Evolutionary conservation across 805 yeast species (phyloP), one percentile per base, ranked within the genome.

Genomic region (Starmerella lactis-condensi): DNA sequence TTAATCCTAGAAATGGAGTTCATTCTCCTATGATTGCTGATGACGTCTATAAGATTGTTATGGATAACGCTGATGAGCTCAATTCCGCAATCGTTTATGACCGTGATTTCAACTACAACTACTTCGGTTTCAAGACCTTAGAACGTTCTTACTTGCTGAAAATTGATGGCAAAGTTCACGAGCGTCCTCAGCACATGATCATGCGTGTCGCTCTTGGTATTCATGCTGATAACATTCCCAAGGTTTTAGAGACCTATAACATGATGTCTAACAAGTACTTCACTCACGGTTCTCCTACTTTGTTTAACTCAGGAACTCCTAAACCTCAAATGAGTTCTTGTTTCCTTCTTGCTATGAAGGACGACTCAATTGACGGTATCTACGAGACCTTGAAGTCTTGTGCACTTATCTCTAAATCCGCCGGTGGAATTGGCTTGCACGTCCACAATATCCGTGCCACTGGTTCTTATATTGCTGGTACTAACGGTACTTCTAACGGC

Each of bases 361-460:
- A 77, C 28, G 98, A 85, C 55, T 83, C 95, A 4, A 81, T 85
- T 38, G 94, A 85, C 40, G 96, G 95, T 22, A 85, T 85, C 31
- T 85, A 78, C 50, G 78, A 77, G 38, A 81, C 96, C 10, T 64
- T 85, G 33, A 76, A 83, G 55, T 72, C 75, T 39, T 66, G 89
- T 45, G 95, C 98, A 9, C 59, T 81, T 47, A 83, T 85, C 30
- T 81, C 93, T 31, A 85, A 85, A 58, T 69, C 89, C 21, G 85
- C 96, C 8, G 98, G 98, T 39, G 98, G 98, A 36, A 72, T 85
- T 40, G 98, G 98, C 21, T 56, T 85, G 32, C 91, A 82, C 51
- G 68, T 81, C 30, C 82, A 77, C 50, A 77, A 83, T 57, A 75
- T 85, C 33, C 69, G 96, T 47, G 66, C 89, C 5, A 64, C 73